Evolutionary conservation across 768 basidiomycete genomes (phyloP).

Genomic region (Tulasnella calospora): DNA sequence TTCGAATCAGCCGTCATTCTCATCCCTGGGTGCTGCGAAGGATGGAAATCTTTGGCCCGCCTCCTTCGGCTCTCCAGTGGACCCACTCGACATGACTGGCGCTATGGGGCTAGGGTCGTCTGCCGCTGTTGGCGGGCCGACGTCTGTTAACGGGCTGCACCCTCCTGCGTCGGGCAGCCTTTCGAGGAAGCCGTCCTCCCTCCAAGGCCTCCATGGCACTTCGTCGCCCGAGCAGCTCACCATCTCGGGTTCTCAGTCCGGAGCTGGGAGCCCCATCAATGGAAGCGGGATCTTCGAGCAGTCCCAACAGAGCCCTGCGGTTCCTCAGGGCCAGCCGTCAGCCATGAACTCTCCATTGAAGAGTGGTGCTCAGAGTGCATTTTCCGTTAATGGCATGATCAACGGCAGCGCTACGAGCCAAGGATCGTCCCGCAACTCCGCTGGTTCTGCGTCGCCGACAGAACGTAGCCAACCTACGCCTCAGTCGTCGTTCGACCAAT

Average conservation of each 20-base stretch:
- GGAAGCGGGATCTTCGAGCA: slow-evolving; percentile 5
- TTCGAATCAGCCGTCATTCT: background rate
- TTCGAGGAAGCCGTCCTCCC: slow-evolving; percentile 17
- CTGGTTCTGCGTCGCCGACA: slow-evolving; percentile 14
- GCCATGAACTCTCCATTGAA: background rate
- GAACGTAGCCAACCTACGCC: slow-evolving; percentile 1
- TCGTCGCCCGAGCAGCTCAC: slow-evolving; percentile 17
- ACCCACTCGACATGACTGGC: slow-evolving; percentile 14
- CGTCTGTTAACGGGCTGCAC: slow-evolving; percentile 1
- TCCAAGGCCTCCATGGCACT: background rate
- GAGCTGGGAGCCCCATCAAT: background rate
- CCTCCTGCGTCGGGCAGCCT: slow-evolving; percentile 4
- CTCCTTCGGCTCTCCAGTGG: slow-evolving; percentile 2
- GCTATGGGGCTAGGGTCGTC: slow-evolving; percentile 16
- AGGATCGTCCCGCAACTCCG: slow-evolving; percentile 10
- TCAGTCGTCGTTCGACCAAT: slow-evolving; percentile 14
- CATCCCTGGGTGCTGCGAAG: background rate
- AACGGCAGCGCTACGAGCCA: background rate
- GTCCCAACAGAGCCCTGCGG: slow-evolving; percentile 12
- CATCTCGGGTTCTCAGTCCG: background rate
- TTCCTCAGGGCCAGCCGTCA: slow-evolving; percentile 4
- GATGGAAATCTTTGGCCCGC: background rate
- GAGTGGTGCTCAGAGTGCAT: background rate
- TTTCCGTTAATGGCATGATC: slow-evolving; percentile 1
- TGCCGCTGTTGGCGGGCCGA: slow-evolving; percentile 19